Percentiles rank a stretch among this genome's conserved stretches.
Conservation (phyloP, 257 asterid genomes). For the Echium plantagineum region DNA sequence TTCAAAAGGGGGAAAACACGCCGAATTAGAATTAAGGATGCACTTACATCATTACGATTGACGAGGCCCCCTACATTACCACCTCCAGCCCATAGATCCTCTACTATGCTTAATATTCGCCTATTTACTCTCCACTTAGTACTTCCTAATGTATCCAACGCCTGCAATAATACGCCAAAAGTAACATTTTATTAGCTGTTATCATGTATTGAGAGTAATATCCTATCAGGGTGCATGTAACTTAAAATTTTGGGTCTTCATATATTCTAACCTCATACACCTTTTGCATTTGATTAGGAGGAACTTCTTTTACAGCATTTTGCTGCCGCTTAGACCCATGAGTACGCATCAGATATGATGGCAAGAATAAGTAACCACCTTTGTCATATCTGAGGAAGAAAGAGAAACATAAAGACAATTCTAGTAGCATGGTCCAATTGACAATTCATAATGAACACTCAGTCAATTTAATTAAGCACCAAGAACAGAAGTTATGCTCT, state of each 20-base stretch:
- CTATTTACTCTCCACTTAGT: conserved; percentile 92
- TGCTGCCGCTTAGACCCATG: conserved; percentile 80
- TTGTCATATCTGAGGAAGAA: conserved; percentile 61
- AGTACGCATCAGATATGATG: conserved; percentile 91
- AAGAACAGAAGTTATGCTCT: no score
- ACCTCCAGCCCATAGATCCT: conserved; percentile 82
- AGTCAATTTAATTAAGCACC: no score
- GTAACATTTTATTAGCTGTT: neutral
- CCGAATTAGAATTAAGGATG: neutral
- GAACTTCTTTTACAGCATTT: conserved; percentile 57
- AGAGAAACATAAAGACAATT: neutral
- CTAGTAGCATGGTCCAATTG: neutral
- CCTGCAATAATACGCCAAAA: conserved; percentile 31
- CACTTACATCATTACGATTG: conserved; percentile 68
- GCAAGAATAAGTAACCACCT: conserved; percentile 92
- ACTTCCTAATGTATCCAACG: conserved; percentile 87
- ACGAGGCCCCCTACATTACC: conserved; percentile 88
- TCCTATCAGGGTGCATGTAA: neutral
- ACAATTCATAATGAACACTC: no score
- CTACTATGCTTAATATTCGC: conserved; percentile 68
- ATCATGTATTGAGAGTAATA: neutral
- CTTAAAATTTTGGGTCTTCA: neutral
- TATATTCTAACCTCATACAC: conserved; percentile 63
- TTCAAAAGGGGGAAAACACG: neutral
- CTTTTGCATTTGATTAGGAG: conserved; percentile 66